Conservation (phyloP, 495 filamentous ascomycete genomes). For the Aspergillus biplanus region DNA sequence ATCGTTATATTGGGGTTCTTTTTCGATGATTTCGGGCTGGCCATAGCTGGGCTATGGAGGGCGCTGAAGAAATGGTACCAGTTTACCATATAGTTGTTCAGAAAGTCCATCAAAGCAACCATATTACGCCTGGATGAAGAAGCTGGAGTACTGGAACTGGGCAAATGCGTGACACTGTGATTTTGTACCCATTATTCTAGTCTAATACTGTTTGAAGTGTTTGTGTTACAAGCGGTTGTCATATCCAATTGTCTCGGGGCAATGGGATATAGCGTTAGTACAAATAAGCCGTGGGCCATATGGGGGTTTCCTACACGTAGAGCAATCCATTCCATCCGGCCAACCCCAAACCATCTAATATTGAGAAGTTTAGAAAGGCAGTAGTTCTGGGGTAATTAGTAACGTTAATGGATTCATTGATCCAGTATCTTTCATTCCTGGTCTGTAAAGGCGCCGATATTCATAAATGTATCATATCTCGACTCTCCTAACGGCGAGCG, state of each 20-base stretch:
- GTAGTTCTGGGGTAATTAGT: too few relatives aligned
- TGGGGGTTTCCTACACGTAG: neutral
- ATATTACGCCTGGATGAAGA: neutral
- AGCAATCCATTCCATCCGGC: neutral
- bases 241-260: neutral
- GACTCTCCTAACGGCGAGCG: too few relatives aligned
- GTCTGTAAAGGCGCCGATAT: too few relatives aligned
- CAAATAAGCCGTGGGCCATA: neutral
- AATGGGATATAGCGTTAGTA: neutral
- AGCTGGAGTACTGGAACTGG: neutral
- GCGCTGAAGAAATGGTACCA: neutral
- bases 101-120: neutral
- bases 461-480: too few relatives aligned
- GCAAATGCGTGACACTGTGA: neutral
- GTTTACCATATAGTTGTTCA: neutral
- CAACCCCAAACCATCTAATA: too few relatives aligned
- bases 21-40: neutral
- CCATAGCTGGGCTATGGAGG: neutral
- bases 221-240: neutral
- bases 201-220: neutral
- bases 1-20: constrained; percentile 26
- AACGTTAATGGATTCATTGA: too few relatives aligned
- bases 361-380: too few relatives aligned
- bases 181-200: neutral
- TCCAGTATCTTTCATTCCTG: too few relatives aligned